Percentiles rank a stretch among this genome's conserved stretches.
Evolutionary conservation across 116 monocot genomes (phyloP).

Genomic region (Phalaenopsis hybrid): DNA sequence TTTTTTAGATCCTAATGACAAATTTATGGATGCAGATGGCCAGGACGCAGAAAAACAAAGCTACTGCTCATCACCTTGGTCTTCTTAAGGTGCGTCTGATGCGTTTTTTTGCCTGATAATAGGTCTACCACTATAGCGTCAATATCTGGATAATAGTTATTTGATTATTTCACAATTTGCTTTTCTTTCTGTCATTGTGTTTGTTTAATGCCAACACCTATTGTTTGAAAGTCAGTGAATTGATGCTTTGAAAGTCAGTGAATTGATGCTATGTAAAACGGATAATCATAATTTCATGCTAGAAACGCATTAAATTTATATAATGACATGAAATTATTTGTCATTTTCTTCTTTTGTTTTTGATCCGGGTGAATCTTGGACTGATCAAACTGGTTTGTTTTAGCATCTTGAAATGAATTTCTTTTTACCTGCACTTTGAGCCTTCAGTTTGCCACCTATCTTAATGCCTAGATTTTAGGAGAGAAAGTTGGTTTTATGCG

Average conservation of each 20-base stretch:
- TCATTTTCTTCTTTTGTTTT: background rate
- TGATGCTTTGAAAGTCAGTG: background rate
- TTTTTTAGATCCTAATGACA: conserved; percentile 4
- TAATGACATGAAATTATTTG: background rate
- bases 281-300: background rate
- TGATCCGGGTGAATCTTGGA: background rate
- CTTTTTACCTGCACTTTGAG: background rate
- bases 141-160: background rate
- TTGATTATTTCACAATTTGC: background rate
- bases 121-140: background rate
- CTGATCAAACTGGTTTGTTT: background rate
- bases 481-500: background rate
- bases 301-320: background rate
- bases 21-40: conserved; percentile 65
- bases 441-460: background rate
- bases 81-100: conserved; percentile 63
- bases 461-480: background rate
- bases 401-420: background rate
- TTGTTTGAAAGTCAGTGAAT: background rate
- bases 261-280: background rate
- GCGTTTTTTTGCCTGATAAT: background rate
- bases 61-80: conserved; percentile 95
- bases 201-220: background rate
- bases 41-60: conserved; percentile 94
- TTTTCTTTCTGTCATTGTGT: background rate